Evolutionary conservation across 306 rosid species (phyloP).

Genomic region (Trifolium subterraneum): DNA sequence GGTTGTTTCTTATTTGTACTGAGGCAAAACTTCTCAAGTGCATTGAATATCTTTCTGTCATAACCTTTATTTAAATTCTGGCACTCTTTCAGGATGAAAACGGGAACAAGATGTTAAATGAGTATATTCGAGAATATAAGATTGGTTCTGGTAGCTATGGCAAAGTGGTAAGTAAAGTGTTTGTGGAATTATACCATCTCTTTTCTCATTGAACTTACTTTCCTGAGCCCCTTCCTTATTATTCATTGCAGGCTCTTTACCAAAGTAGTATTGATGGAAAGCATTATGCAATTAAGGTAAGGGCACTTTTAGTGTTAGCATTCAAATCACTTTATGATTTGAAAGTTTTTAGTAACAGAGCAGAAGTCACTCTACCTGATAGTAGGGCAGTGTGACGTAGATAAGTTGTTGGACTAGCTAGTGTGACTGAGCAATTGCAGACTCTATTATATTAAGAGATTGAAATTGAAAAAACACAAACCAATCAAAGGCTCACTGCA

Average conservation of each 20-base stretch:
- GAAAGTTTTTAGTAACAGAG: not conserved
- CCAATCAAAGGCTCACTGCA: constrained; percentile 32
- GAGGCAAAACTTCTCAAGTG: constrained; percentile 14
- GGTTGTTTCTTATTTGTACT: constrained; percentile 20
- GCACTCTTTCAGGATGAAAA: constrained; percentile 72
- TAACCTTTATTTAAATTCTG: constrained; percentile 11
- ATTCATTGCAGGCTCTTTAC: constrained; percentile 72
- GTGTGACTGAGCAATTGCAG: constrained; percentile 13
- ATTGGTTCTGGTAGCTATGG: constrained; percentile 99
- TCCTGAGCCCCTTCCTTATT: constrained; percentile 39
- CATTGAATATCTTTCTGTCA: constrained; percentile 26
- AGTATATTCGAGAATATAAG: constrained; percentile 86
- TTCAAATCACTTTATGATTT: constrained; percentile 15
- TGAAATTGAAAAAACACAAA: constrained; percentile 20
- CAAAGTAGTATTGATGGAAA: constrained; percentile 66
- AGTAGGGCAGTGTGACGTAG: constrained; percentile 21
- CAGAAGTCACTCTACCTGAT: constrained; percentile 19
- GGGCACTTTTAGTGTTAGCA: constrained; percentile 23
- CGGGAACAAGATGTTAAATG: constrained; percentile 92
- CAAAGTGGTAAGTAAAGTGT: constrained; percentile 78
- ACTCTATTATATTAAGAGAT: constrained; percentile 27
- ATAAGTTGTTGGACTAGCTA: constrained; percentile 36
- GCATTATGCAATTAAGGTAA: constrained; percentile 92
- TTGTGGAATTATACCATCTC: constrained; percentile 22
- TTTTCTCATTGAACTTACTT: constrained; percentile 23